Evolutionary conservation across 2,329 filamentous ascomycete genomes (phyloP), one percentile per base, ranked within the genome.

Genomic region (Chrysoporthe puriensis): DNA sequence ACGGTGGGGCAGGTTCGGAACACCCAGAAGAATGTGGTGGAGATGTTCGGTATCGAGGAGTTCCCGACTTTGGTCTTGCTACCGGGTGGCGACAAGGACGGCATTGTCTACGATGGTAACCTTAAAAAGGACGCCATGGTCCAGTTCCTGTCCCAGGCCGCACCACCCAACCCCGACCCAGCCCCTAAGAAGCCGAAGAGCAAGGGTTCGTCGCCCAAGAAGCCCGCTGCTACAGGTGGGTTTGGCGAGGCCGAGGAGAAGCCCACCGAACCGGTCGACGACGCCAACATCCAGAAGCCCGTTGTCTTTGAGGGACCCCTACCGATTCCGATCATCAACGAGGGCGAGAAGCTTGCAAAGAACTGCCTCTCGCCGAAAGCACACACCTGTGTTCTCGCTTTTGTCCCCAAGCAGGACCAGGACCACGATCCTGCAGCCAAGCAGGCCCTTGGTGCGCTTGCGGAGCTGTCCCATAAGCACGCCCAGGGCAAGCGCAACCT

Each of bases 51-150:
- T 52, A 84, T 99, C 69, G 83, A 85, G 18, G 88, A 90, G 62
- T 97, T 93, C 76, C 96, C 96, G 0, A 89, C 91, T 0, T 82
- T 99, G 56, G 82, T 97, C 3, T 86, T 98, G 18, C 79, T 99
- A 5, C 91, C 93, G 0, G 90, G 88, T 36, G 88, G 88, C 32
- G 84, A 88, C 61, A 84, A 89, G 62, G 88, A 93, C 26, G 84
- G 88, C 3, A 82, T 96, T 66, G 81, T 89, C 56, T 97, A 97
- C 76, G 84, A 91, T 40, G 95, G 94, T 54, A 91, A 96, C 72
- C 82, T 97, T 77, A 96, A 94, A 79, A 97, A 97, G 82, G 88
- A 90, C 21, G 85, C 86, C 44, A 91, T 99, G 79, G 83, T 94
- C 68, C 84, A 89, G 52, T 99, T 98, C 81, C 84, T 99, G 56